A percentile compares a stretch with the other conserved stretches of the same genome.
These are phyloP conservation scores for Penicillium janthinellum DNA, from an alignment of 2,329 filamentous ascomycete genomes.

Conservation along the genomic window DNA sequence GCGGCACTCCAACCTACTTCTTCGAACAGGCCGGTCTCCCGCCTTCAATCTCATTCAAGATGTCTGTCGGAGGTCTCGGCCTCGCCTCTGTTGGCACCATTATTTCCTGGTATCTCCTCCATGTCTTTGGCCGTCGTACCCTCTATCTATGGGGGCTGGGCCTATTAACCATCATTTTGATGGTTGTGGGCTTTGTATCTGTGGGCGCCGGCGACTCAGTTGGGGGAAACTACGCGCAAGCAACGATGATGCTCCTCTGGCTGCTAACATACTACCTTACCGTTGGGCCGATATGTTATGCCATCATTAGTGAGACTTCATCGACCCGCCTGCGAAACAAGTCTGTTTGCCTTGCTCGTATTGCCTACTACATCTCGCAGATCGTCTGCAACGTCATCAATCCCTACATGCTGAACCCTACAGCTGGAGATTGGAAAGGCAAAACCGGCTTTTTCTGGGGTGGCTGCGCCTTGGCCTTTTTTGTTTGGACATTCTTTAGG, in stretches of 20 bases:
- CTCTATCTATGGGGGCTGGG: conserved; percentile 41
- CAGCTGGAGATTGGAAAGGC: conserved; percentile 36
- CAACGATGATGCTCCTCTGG: conserved; percentile 54
- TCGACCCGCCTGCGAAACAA: conserved; percentile 57
- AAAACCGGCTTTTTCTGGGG: conserved; percentile 42
- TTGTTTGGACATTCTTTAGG: conserved; percentile 34
- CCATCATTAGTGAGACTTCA: conserved; percentile 55
- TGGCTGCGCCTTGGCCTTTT: conserved; percentile 24
- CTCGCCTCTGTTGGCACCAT: conserved; percentile 58
- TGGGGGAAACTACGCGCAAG: conserved; percentile 34
- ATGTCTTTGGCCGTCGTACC: conserved; percentile 39
- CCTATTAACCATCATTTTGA: conserved; percentile 31
- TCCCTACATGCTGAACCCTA: conserved; percentile 36
- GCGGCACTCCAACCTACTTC: conserved; percentile 39
- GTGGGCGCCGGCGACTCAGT: conserved; percentile 3
- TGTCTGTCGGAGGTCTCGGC: conserved; percentile 61
- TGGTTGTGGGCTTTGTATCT: conserved; percentile 32
- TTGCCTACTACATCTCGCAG: conserved; percentile 51
- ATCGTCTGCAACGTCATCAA: conserved; percentile 46
- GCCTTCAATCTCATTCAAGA: conserved; percentile 46
- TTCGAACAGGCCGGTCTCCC: conserved; percentile 42
- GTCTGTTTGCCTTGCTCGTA: conserved; percentile 56
- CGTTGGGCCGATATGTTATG: conserved; percentile 56
- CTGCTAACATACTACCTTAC: conserved; percentile 57
- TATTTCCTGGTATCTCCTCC: conserved; percentile 31